phyloP scores from a whole-genome alignment of 345 rosid species.

The Microcos paniculata region DNA sequence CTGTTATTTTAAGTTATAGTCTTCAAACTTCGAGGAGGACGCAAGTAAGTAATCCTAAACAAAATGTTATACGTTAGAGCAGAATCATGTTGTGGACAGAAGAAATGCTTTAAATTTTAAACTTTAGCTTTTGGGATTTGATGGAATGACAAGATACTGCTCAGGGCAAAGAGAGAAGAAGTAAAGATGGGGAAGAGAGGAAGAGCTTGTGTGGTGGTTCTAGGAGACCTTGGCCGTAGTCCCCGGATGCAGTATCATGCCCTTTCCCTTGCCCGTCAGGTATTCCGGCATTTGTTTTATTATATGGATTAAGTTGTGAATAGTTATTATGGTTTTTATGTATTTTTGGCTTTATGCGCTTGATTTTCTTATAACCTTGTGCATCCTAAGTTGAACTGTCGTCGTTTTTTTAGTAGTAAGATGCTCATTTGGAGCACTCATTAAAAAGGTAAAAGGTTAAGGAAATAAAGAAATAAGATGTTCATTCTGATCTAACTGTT shows the following conservation, averaged over 20 bases:
- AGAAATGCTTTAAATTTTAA: background rate
- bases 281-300: conserved; percentile 4
- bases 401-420: no score
- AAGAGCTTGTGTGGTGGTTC: conserved; percentile 89
- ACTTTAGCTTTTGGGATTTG: background rate
- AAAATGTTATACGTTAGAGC: background rate
- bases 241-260: conserved; percentile 99
- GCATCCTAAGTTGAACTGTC: background rate
- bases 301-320: background rate
- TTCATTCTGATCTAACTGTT: conserved; percentile 4
- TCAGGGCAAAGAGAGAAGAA: background rate
- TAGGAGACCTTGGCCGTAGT: conserved; percentile 96
- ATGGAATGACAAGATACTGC: background rate
- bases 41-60: background rate
- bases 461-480: background rate
- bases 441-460: background rate
- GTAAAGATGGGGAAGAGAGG: conserved; percentile 53
- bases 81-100: background rate
- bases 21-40: background rate
- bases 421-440: background rate
- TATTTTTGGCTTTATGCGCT: background rate
- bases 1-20: background rate
- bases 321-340: background rate
- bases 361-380: background rate
- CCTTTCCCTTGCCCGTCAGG: conserved; percentile 95